Evolutionary conservation across 2,329 filamentous ascomycete genomes (phyloP).

Genomic region (Penicillium sp.): DNA sequence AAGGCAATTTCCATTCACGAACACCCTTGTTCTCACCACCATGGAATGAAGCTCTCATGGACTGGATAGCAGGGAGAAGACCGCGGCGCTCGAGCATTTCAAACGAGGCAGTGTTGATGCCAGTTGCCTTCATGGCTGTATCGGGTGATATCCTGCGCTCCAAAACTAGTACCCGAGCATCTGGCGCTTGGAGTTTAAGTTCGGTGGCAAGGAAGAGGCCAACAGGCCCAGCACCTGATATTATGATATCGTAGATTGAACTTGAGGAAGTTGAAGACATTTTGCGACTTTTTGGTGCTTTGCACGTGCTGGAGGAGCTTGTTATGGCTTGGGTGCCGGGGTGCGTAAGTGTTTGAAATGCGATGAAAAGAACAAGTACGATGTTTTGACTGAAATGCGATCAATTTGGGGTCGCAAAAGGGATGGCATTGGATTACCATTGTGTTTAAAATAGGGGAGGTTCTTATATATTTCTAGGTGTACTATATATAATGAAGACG

Average conservation of each 20-base stretch:
- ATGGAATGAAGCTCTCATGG: not conserved
- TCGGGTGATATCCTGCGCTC: slow-evolving; percentile 25
- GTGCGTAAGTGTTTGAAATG: not conserved
- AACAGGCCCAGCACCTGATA: slow-evolving; percentile 17
- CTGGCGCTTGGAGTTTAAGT: slow-evolving; percentile 27
- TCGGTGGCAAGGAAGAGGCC: slow-evolving; percentile 33
- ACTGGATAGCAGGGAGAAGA: slow-evolving; percentile 24
- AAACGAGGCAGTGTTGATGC: slow-evolving; percentile 35
- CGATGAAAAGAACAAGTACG: not conserved
- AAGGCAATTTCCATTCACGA: slow-evolving; percentile 21
- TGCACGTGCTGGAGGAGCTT: not conserved
- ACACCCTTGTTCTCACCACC: not conserved
- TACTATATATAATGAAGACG: not conserved
- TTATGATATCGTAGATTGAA: slow-evolving; percentile 12
- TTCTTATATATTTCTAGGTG: not conserved
- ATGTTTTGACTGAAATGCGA: not conserved
- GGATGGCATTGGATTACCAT: not conserved
- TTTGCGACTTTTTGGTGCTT: not conserved
- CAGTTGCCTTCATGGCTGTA: slow-evolving; percentile 32
- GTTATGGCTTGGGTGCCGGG: not conserved
- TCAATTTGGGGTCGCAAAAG: not conserved
- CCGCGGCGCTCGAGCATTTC: slow-evolving; percentile 43
- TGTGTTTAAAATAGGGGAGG: not conserved
- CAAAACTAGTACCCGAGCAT: slow-evolving; percentile 39
- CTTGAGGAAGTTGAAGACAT: not conserved